Percentiles rank a stretch among this genome's conserved stretches.
phyloP scores from a whole-genome alignment of 495 filamentous ascomycete genomes.

The Penicillium steckii region DNA sequence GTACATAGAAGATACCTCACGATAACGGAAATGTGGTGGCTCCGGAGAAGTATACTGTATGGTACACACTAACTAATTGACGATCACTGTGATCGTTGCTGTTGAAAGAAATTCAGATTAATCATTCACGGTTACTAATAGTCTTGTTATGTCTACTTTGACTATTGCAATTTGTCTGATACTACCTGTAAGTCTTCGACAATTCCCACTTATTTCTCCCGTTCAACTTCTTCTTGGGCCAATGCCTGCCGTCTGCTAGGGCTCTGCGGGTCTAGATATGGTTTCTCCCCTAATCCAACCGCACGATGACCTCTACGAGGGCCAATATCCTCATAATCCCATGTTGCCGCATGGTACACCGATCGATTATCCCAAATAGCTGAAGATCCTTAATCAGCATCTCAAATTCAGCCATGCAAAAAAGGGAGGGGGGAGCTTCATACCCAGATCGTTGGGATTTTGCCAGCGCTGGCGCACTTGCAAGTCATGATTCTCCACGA shows the following conservation, averaged over 20 bases:
- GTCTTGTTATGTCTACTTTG: too few species aligned
- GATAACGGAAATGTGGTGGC: too few species aligned
- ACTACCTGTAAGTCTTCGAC: too few species aligned
- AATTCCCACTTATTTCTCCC: too few species aligned
- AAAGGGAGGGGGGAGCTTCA: background rate
- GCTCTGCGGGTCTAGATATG: slow-evolving; percentile 58
- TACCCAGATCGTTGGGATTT: slow-evolving; percentile 54
- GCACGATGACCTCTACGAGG: slow-evolving; percentile 57
- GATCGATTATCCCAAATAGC: slow-evolving; percentile 82
- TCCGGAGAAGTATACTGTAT: too few species aligned
- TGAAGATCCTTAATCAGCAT: background rate
- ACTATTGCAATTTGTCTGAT: too few species aligned
- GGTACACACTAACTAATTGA: too few species aligned
- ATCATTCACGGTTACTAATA: too few species aligned
- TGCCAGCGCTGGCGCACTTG: slow-evolving; percentile 71
- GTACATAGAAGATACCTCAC: too few species aligned
- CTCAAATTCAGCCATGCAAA: background rate
- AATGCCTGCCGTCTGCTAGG: slow-evolving; percentile 47
- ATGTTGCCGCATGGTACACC: slow-evolving; percentile 69
- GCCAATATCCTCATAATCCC: slow-evolving; percentile 62
- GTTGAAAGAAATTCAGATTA: too few species aligned
- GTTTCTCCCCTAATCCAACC: slow-evolving; percentile 66
- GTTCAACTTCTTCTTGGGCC: background rate
- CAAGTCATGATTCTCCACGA: slow-evolving; percentile 76
- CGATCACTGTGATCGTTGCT: too few species aligned